A percentile compares a stretch with the other conserved stretches of the same genome.
These are phyloP conservation scores for Zygotorulaspora mrakii DNA, from an alignment of 1,139 yeast species.

Conservation along the genomic window DNA sequence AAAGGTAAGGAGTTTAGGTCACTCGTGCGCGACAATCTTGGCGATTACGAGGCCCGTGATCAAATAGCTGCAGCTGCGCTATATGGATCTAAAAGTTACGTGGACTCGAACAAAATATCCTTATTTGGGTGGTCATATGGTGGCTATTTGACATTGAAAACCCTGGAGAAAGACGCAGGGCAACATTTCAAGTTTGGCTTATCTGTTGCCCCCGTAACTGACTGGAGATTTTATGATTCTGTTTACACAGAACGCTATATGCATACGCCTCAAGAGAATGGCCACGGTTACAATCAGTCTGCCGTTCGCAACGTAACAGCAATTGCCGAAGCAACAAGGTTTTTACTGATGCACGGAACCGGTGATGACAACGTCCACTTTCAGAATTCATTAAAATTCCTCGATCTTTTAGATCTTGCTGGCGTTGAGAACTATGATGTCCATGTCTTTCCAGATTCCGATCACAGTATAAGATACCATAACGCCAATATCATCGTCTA, in stretches of 20 bases:
- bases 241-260: conserved; percentile 76
- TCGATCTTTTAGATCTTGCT: conserved; percentile 57
- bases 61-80: conserved; percentile 65
- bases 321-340: conserved; percentile 50
- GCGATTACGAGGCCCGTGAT: conserved; percentile 64
- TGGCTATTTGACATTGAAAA: conserved; percentile 70
- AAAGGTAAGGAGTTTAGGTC: conserved; percentile 59
- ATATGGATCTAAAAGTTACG: conserved; percentile 53
- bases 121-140: conserved; percentile 89
- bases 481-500: conserved; percentile 65
- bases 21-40: conserved; percentile 61
- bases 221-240: conserved; percentile 72
- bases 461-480: conserved; percentile 66
- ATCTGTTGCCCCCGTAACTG: conserved; percentile 78
- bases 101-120: conserved; percentile 57
- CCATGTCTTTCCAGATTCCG: conserved; percentile 75
- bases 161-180: conserved; percentile 61
- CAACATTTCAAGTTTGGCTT: conserved; percentile 64
- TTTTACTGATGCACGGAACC: conserved; percentile 71
- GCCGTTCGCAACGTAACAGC: conserved; percentile 49
- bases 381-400: conserved; percentile 62
- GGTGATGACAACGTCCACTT: conserved; percentile 83
- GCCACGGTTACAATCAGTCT: conserved; percentile 52
- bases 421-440: conserved; percentile 67
- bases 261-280: conserved; percentile 64